A percentile compares a stretch with the other conserved stretches of the same genome.
phyloP scores from a whole-genome alignment of 1,284 basidiomycete species.

The Leccinum pallidistipes region DNA sequence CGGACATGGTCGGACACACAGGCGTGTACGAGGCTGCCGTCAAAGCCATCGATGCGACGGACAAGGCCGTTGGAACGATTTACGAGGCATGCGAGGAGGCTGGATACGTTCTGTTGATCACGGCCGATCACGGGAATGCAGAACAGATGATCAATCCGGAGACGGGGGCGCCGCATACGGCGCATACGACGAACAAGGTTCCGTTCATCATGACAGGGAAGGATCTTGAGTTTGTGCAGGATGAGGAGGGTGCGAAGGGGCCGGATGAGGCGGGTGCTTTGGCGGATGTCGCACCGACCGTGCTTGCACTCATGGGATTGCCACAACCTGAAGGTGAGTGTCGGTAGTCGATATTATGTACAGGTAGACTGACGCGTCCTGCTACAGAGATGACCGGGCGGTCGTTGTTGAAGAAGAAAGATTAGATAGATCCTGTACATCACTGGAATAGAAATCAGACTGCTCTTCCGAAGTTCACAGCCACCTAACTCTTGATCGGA shows the following conservation, averaged over 20 bases:
- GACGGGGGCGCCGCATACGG: slow-evolving; percentile 84
- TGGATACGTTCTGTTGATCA: slow-evolving; percentile 84
- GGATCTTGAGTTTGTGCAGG: slow-evolving; percentile 44
- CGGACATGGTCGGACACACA: slow-evolving; percentile 95
- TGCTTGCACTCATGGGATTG: slow-evolving; percentile 73
- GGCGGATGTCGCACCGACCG: slow-evolving; percentile 86
- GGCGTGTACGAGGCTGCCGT: slow-evolving; percentile 88
- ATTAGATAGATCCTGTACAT: slow-evolving; percentile 20
- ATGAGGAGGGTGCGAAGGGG: slow-evolving; percentile 30
- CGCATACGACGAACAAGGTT: slow-evolving; percentile 84
- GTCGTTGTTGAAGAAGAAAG: slow-evolving; percentile 30
- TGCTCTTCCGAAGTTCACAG: neutral
- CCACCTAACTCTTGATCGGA: neutral
- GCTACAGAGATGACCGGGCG: slow-evolving; percentile 30
- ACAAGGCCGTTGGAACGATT: slow-evolving; percentile 82
- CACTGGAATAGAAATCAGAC: neutral
- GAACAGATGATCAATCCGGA: slow-evolving; percentile 88
- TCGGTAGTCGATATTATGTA: neutral
- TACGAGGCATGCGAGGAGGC: slow-evolving; percentile 83
- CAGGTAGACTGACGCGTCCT: slow-evolving; percentile 5
- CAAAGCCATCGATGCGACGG: slow-evolving; percentile 79
- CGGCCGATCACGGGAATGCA: slow-evolving; percentile 92
- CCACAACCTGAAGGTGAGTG: slow-evolving; percentile 56
- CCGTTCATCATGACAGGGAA: slow-evolving; percentile 76
- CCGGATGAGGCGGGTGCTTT: slow-evolving; percentile 68